phyloP scores from a whole-genome alignment of 345 rosid species.

The Euclidium syriacum region DNA sequence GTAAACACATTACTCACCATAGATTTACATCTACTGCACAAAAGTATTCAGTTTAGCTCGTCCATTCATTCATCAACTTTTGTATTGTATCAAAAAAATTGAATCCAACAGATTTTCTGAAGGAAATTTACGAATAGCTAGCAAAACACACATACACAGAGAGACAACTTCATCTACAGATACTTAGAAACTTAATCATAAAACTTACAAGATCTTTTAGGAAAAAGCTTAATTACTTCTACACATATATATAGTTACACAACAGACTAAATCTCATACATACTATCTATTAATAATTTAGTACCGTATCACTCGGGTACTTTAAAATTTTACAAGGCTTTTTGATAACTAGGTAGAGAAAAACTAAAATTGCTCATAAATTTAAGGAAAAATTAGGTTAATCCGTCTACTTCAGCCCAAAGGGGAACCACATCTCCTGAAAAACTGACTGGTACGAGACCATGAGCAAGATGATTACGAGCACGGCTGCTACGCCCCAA shows the following conservation, averaged over 20 bases:
- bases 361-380: slow-evolving; percentile 1
- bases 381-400: not conserved
- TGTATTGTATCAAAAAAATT: not conserved
- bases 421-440: slow-evolving; percentile 59
- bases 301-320: not conserved
- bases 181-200: not conserved
- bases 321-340: slow-evolving; percentile 12
- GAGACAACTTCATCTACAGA: not conserved
- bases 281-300: not conserved
- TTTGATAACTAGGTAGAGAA: slow-evolving; percentile 12
- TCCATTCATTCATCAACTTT: not conserved
- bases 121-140: slow-evolving; percentile 2
- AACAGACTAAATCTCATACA: not conserved
- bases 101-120: not conserved
- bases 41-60: not conserved
- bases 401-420: slow-evolving; percentile 26
- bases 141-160: not conserved
- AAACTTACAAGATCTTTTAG: not conserved
- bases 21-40: not conserved
- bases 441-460: slow-evolving; percentile 50
- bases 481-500: slow-evolving; percentile 53
- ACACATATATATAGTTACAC: slow-evolving; percentile 6
- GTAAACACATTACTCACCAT: not conserved
- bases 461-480: slow-evolving; percentile 48
- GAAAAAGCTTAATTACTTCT: not conserved